phyloP scores from a whole-genome alignment of 2,329 filamentous ascomycete genomes.

The Xylaria arbuscula region DNA sequence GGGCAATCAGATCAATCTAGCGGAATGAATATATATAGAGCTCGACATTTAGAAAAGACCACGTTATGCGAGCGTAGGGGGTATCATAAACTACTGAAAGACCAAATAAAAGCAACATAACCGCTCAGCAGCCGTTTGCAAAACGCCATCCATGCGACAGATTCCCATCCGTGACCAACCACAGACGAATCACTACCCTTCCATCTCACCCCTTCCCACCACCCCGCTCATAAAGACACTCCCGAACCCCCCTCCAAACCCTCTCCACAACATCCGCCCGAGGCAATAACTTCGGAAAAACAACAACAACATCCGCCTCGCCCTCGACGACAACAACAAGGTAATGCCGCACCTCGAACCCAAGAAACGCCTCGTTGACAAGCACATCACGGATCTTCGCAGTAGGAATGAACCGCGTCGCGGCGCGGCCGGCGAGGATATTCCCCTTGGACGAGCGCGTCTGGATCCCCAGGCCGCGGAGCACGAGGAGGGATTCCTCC shows the following conservation, averaged over 20 bases:
- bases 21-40: background rate
- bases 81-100: slow-evolving; percentile 32
- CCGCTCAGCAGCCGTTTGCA: background rate
- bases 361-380: slow-evolving; percentile 93
- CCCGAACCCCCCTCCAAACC: slow-evolving; percentile 88
- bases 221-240: slow-evolving; percentile 78
- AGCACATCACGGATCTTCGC: slow-evolving; percentile 92
- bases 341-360: slow-evolving; percentile 91
- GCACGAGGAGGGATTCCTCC: slow-evolving; percentile 87
- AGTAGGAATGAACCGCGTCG: slow-evolving; percentile 80
- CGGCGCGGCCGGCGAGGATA: slow-evolving; percentile 42
- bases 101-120: slow-evolving; percentile 8
- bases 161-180: background rate
- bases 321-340: slow-evolving; percentile 89
- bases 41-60: slow-evolving; percentile 15
- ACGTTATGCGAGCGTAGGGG: slow-evolving; percentile 14
- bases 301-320: slow-evolving; percentile 90
- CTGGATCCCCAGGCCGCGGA: slow-evolving; percentile 91
- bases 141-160: slow-evolving; percentile 20
- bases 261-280: slow-evolving; percentile 79
- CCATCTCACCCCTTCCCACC: slow-evolving; percentile 37
- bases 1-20: background rate
- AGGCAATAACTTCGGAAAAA: slow-evolving; percentile 87
- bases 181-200: background rate
- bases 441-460: slow-evolving; percentile 70